Conservation (phyloP, 2,329 filamentous ascomycete genomes). For the Alternaria gansuensis region DNA sequence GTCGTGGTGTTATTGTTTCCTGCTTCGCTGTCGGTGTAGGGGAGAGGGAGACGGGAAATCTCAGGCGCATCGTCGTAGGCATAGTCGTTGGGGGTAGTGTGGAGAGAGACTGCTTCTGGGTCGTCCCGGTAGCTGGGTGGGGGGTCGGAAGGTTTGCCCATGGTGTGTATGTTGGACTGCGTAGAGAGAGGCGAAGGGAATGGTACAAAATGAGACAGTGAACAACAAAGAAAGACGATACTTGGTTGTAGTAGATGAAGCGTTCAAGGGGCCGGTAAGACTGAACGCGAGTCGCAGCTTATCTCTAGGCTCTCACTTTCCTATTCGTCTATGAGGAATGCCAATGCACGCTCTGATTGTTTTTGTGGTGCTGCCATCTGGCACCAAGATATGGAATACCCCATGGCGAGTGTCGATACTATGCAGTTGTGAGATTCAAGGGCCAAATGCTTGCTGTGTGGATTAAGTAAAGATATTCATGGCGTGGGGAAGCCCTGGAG, state of each 20-base stretch:
- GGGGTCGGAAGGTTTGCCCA: slow-evolving; percentile 43
- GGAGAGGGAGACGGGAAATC: slow-evolving; percentile 44
- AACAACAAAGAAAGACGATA: slow-evolving; percentile 11
- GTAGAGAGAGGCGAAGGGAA: not conserved
- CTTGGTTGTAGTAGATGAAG: slow-evolving; percentile 19
- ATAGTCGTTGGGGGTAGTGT: slow-evolving; percentile 53
- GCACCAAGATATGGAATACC: not conserved
- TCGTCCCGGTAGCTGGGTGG: slow-evolving; percentile 48
- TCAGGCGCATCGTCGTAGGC: slow-evolving; percentile 51
- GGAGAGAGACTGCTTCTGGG: slow-evolving; percentile 51
- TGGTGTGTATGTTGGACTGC: slow-evolving; percentile 20
- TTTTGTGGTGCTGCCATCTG: not conserved
- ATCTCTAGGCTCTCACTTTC: slow-evolving; percentile 38
- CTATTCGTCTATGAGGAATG: slow-evolving; percentile 20
- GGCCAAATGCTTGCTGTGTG: slow-evolving; percentile 1
- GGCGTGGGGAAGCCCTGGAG: slow-evolving; percentile 11
- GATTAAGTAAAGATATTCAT: slow-evolving; percentile 1
- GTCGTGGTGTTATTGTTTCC: slow-evolving; percentile 19
- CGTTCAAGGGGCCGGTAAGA: slow-evolving; percentile 32
- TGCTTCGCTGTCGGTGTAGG: slow-evolving; percentile 50
- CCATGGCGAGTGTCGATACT: not conserved
- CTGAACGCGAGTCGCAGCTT: slow-evolving; percentile 34
- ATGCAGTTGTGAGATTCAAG: not conserved
- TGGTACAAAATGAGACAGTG: not conserved
- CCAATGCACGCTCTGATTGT: slow-evolving; percentile 2